Evolutionary conservation across 805 yeast species (phyloP).

Genomic region (Sugiyamaella chiloensis): DNA sequence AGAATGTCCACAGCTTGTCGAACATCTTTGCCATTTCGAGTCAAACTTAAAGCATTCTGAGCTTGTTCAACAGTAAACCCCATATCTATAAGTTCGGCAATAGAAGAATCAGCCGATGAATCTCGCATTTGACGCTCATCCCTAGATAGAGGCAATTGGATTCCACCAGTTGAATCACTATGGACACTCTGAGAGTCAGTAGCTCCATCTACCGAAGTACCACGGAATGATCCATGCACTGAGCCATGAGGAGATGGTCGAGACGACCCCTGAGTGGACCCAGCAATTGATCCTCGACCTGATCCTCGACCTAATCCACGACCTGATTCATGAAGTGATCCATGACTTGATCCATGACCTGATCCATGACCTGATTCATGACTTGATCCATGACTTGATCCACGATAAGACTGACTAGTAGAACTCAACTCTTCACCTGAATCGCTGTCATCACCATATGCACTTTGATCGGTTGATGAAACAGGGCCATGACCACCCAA

Average conservation of each 20-base stretch:
- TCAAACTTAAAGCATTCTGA: constrained; percentile 52
- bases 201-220: background rate
- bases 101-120: constrained; percentile 31
- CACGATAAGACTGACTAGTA: background rate
- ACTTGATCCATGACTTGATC: constrained; percentile 1
- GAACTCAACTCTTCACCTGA: background rate
- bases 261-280: background rate
- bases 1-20: constrained; percentile 63
- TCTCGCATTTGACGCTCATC: background rate
- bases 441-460: no score
- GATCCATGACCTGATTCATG: constrained; percentile 1
- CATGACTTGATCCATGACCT: background rate
- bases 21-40: constrained; percentile 52
- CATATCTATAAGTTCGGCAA: constrained; percentile 75
- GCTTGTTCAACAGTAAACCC: constrained; percentile 68
- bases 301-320: constrained; percentile 4
- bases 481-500: no score
- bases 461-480: background rate
- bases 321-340: constrained; percentile 2
- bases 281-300: no score
- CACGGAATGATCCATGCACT: background rate
- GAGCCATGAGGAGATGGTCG: background rate
- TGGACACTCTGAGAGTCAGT: no score
- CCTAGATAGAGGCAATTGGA: background rate
- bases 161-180: background rate